These are phyloP conservation scores for Meripilus lineatus DNA, from an alignment of 1,284 basidiomycete species.

Conservation along the genomic window DNA sequence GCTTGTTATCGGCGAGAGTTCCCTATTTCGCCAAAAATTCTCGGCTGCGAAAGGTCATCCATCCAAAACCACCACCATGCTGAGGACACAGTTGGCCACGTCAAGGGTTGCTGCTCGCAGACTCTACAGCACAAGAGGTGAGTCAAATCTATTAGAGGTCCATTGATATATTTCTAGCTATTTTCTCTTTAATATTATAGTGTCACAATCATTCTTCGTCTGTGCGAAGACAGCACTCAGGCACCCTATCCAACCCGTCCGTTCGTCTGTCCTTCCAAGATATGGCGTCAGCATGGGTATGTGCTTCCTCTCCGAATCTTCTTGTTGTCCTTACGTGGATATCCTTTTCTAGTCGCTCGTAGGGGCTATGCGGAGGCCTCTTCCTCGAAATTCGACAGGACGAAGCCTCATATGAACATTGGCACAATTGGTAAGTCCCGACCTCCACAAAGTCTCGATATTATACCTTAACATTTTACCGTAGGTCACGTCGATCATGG, in stretches of 20 bases:
- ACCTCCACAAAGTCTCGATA: conserved; percentile 7
- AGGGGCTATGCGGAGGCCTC: conserved; percentile 75
- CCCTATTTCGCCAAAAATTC: conserved; percentile 13
- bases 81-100: conserved; percentile 41
- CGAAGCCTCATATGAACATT: conserved; percentile 96
- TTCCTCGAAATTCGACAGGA: conserved; percentile 66
- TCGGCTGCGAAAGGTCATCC: conserved; percentile 14
- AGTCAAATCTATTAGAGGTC: conserved; percentile 14
- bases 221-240: conserved; percentile 25
- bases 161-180: too few relatives aligned
- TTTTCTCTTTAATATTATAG: conserved; percentile 15
- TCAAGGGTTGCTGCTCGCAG: conserved; percentile 47
- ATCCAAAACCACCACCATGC: conserved; percentile 27
- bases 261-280: conserved; percentile 11
- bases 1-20: conserved; percentile 1
- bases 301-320: too few relatives aligned
- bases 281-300: conserved; percentile 21
- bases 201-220: conserved; percentile 25
- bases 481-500: conserved; percentile 92
- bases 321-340: too few relatives aligned
- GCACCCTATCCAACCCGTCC: conserved; percentile 17
- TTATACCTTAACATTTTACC: conserved; percentile 10
- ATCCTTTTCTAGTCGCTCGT: conserved; percentile 28
- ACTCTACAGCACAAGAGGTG: conserved; percentile 46
- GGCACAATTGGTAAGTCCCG: conserved; percentile 77